Conservation (phyloP, 129 eudicot genomes). For the Saussurea involucrata region DNA sequence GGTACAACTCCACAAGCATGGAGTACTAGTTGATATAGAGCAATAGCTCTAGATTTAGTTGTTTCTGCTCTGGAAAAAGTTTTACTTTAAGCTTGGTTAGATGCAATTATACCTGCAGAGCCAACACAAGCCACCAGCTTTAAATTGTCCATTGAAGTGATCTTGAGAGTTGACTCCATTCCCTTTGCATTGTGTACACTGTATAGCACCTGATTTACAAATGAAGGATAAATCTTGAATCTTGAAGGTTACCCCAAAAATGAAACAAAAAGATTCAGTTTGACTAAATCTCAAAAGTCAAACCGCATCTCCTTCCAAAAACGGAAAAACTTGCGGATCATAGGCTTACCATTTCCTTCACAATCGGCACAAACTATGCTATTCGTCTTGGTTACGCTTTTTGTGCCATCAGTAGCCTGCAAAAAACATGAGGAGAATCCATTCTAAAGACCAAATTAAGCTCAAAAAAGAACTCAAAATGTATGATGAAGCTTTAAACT, state of each 20-base stretch:
- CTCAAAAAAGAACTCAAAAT: not conserved
- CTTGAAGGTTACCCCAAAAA: not conserved
- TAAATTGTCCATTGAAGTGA: conserved; percentile 67
- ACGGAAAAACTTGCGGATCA: not conserved
- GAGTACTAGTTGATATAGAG: not conserved
- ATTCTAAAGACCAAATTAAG: not conserved
- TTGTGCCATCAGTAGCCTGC: conserved; percentile 42
- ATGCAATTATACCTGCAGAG: conserved; percentile 60
- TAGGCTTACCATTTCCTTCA: conserved; percentile 65
- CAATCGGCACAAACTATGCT: conserved; percentile 57
- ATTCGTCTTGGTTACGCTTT: conserved; percentile 23
- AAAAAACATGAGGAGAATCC: conserved; percentile 9
- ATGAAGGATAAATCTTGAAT: not conserved
- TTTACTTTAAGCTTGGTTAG: not conserved
- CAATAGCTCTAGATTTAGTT: not conserved
- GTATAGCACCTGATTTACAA: conserved; percentile 39
- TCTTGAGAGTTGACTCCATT: conserved; percentile 67
- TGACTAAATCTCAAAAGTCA: not conserved
- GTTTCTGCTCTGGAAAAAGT: not conserved
- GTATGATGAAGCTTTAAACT: not conserved
- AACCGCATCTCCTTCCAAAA: too few species aligned
- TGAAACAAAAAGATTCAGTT: not conserved
- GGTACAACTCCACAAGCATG: not conserved
- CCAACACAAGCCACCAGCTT: conserved; percentile 79
- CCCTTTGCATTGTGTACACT: conserved; percentile 54